These are phyloP conservation scores for Rostrohypoxylon terebratum DNA, from an alignment of 495 filamentous ascomycete genomes.

Conservation along the genomic window DNA sequence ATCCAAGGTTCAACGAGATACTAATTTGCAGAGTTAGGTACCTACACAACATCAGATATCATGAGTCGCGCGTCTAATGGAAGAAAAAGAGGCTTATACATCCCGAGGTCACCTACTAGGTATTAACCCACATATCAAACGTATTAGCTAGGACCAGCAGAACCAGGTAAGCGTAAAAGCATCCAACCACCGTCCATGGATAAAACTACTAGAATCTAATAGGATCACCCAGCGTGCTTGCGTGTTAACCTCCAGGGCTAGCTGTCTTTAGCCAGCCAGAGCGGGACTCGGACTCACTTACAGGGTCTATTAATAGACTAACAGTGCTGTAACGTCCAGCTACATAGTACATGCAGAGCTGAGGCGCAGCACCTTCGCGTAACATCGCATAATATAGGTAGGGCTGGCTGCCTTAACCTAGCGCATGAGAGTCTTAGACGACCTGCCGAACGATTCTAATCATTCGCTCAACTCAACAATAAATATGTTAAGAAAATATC, in stretches of 20 bases:
- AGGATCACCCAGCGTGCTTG: background rate
- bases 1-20: background rate
- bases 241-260: too few species aligned
- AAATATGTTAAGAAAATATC: conserved; percentile 8
- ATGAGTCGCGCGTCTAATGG: background rate
- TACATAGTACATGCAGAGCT: conserved; percentile 2
- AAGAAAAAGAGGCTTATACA: background rate
- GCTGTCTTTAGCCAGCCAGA: background rate
- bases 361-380: conserved; percentile 4
- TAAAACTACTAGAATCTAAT: conserved; percentile 1
- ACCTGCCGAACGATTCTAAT: background rate
- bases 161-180: background rate
- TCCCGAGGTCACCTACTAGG: background rate
- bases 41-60: background rate
- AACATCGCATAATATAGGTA: conserved; percentile 4
- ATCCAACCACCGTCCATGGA: background rate
- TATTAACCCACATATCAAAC: background rate
- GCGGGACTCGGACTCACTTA: background rate
- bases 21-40: background rate
- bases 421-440: background rate
- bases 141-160: background rate
- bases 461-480: background rate
- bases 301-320: conserved; percentile 7
- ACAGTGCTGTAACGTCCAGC: conserved; percentile 5
- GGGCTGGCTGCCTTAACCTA: background rate